phyloP scores from a whole-genome alignment of 129 eudicot species.

The Glebionis coronaria region DNA sequence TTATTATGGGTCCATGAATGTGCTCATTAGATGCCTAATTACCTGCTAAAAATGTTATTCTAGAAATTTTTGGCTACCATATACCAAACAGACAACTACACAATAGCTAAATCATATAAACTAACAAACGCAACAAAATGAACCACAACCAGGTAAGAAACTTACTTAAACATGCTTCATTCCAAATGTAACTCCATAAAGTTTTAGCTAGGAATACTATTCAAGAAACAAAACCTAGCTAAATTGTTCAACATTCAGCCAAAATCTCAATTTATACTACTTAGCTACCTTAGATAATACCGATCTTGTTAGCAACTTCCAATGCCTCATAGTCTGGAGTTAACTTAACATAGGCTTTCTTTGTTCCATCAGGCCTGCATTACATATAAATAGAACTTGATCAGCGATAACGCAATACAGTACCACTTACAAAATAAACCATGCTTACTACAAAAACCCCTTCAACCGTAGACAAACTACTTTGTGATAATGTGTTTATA shows the following conservation, averaged over 20 bases:
- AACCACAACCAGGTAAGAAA: neutral
- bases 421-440: too few relatives aligned
- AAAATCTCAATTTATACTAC: neutral
- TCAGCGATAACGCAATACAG: too few relatives aligned
- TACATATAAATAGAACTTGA: neutral
- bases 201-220: slow-evolving; percentile 9
- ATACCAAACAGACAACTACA: neutral
- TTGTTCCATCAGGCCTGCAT: slow-evolving; percentile 51
- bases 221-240: slow-evolving; percentile 12
- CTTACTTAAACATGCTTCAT: neutral
- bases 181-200: slow-evolving; percentile 2
- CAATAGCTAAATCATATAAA: neutral
- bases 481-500: too few relatives aligned
- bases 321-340: slow-evolving; percentile 50
- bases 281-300: slow-evolving; percentile 27
- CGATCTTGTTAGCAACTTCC: slow-evolving; percentile 48
- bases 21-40: too few relatives aligned
- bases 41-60: too few relatives aligned
- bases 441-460: too few relatives aligned
- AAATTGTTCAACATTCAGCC: neutral
- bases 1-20: too few relatives aligned
- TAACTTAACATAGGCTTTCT: slow-evolving; percentile 46
- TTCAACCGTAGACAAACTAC: too few relatives aligned
- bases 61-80: neutral
- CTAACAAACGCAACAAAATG: neutral